phyloP scores from a whole-genome alignment of 331 rosid species.

The Prunus yedoensis region DNA sequence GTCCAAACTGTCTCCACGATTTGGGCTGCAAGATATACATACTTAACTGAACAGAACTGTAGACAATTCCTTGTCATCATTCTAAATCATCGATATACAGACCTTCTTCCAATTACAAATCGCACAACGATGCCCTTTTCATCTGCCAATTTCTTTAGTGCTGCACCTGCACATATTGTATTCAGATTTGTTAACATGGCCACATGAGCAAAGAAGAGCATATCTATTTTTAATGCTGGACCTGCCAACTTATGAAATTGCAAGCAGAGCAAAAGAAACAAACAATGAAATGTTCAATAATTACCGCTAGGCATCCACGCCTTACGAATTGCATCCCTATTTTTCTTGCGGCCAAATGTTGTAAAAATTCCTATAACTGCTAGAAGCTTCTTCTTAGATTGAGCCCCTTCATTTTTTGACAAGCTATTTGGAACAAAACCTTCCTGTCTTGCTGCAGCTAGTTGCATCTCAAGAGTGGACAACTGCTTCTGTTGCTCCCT shows the following conservation, averaged over 20 bases:
- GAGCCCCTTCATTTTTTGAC: constrained; percentile 30
- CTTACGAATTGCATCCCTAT: constrained; percentile 73
- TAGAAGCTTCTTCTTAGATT: constrained; percentile 46
- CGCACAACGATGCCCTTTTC: constrained; percentile 54
- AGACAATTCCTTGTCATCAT: constrained; percentile 21
- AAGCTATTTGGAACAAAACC: constrained; percentile 52
- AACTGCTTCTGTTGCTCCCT: constrained; percentile 66
- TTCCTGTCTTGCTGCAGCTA: constrained; percentile 60
- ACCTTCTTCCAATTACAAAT: constrained; percentile 67
- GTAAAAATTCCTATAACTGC: constrained; percentile 62
- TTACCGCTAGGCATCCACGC: constrained; percentile 79
- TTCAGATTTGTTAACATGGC: constrained; percentile 8
- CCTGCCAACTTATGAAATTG: background rate
- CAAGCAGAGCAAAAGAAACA: background rate
- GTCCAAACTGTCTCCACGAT: constrained; percentile 66
- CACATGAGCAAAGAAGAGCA: background rate
- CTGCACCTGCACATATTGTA: constrained; percentile 40
- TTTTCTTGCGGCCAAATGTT: constrained; percentile 57
- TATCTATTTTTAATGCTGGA: background rate
- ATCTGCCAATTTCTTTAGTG: constrained; percentile 40
- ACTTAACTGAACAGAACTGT: constrained; percentile 21
- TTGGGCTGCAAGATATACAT: constrained; percentile 52
- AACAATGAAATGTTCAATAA: constrained; percentile 11
- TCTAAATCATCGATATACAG: constrained; percentile 25
- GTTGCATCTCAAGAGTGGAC: constrained; percentile 50